These are phyloP conservation scores for Hamigera avellanea DNA, from an alignment of 495 filamentous ascomycete genomes.

Conservation along the genomic window DNA sequence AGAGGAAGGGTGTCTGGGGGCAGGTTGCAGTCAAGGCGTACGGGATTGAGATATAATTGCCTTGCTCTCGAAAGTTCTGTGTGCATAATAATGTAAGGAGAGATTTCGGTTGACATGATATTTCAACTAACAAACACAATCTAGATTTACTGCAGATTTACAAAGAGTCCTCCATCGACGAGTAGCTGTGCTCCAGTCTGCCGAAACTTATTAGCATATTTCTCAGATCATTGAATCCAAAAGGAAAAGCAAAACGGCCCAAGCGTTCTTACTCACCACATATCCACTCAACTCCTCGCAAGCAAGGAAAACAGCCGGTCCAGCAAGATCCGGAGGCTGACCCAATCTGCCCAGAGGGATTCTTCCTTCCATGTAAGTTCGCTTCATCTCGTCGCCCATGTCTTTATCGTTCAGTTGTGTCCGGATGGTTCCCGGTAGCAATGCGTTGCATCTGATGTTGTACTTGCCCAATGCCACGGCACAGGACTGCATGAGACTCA, in stretches of 20 bases:
- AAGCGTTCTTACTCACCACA: conserved; percentile 36
- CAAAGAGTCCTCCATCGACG: conserved; percentile 73
- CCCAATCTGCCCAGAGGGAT: conserved; percentile 73
- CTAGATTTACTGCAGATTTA: conserved; percentile 46
- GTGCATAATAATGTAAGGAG: conserved; percentile 4
- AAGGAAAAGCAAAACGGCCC: conserved; percentile 2
- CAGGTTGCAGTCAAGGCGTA: conserved; percentile 58
- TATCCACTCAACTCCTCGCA: conserved; percentile 65
- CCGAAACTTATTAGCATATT: conserved; percentile 1
- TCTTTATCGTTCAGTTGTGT: conserved; percentile 85
- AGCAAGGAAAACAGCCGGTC: conserved; percentile 79
- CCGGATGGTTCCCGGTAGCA: conserved; percentile 74
- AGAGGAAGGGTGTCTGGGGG: conserved; percentile 56
- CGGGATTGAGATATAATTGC: conserved; percentile 33
- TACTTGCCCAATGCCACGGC: conserved; percentile 70
- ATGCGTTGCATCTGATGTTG: conserved; percentile 71
- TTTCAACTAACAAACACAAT: no score
- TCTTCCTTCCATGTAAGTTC: conserved; percentile 70
- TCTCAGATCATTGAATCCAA: conserved; percentile 1
- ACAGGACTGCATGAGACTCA: conserved; percentile 74
- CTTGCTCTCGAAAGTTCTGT: no score
- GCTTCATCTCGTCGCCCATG: conserved; percentile 53
- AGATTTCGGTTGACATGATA: neutral
- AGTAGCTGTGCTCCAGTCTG: conserved; percentile 72
- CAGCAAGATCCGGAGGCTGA: conserved; percentile 56